Evolutionary conservation across 495 filamentous ascomycete genomes (phyloP).

Genomic region (Parmelia sp.): DNA sequence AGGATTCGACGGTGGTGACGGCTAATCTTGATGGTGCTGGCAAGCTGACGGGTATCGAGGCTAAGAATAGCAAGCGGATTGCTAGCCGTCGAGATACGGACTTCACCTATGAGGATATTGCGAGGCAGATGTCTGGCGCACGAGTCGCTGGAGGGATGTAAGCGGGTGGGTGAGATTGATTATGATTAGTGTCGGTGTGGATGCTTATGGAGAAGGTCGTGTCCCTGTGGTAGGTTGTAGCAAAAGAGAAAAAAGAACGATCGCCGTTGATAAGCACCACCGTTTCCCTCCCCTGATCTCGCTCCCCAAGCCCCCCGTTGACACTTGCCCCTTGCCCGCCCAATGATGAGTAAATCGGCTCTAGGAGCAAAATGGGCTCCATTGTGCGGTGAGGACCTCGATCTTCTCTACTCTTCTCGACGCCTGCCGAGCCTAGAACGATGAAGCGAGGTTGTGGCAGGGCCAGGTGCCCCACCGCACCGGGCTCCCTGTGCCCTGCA

Average conservation of each 20-base stretch:
- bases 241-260: background rate
- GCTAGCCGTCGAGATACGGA: background rate
- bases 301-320: no score
- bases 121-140: slow-evolving; percentile 1
- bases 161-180: background rate
- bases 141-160: background rate
- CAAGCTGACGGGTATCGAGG: background rate
- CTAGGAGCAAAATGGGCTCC: no score
- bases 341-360: no score
- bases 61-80: background rate
- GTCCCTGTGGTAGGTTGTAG: no score
- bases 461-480: background rate
- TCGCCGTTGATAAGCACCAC: background rate
- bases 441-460: background rate
- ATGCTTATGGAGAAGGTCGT: background rate
- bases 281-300: no score
- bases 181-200: background rate
- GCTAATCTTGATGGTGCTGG: background rate
- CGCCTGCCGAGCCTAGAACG: background rate
- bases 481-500: no score
- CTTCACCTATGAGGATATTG: background rate
- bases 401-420: no score
- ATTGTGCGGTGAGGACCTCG: background rate
- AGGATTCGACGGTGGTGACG: background rate
- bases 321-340: no score